A percentile compares a stretch with the other conserved stretches of the same genome.
Conservation (phyloP, 2,329 filamentous ascomycete genomes). For the Stemphylium lycopersici region DNA sequence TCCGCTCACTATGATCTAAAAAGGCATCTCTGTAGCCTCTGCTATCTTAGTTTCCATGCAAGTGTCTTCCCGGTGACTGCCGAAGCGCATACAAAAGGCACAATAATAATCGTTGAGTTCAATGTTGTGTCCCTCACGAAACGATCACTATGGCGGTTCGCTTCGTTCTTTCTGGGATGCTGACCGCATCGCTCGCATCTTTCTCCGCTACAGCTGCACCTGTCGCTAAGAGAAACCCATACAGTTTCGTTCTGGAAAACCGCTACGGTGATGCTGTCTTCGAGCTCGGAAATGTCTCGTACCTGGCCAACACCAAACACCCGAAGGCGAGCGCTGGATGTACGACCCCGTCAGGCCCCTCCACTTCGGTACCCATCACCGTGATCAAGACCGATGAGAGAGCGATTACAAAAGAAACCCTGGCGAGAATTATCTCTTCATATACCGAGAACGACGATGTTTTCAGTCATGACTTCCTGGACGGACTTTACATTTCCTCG, state of each 20-base stretch:
- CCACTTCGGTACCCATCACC: conserved; percentile 30
- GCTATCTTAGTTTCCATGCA: neutral
- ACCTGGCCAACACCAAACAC: conserved; percentile 45
- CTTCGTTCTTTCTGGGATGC: conserved; percentile 7
- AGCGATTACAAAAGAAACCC: conserved; percentile 31
- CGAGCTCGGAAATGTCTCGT: conserved; percentile 46
- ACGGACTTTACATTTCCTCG: conserved; percentile 40
- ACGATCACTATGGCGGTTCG: conserved; percentile 16
- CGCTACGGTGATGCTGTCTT: conserved; percentile 44
- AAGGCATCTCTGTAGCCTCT: neutral
- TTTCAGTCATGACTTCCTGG: conserved; percentile 46
- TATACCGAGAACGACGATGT: conserved; percentile 48
- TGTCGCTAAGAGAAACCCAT: conserved; percentile 25
- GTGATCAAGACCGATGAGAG: conserved; percentile 40
- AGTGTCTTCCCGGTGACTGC: neutral
- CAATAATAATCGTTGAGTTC: neutral
- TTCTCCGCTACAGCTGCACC: conserved; percentile 18
- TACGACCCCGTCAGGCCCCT: conserved; percentile 2
- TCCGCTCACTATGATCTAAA: conserved; percentile 2
- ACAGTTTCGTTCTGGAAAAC: conserved; percentile 25
- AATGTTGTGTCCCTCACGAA: neutral
- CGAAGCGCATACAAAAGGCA: neutral
- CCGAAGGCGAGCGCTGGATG: conserved; percentile 31
- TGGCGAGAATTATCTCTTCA: conserved; percentile 38
- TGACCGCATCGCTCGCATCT: conserved; percentile 15